Percentiles rank a stretch among this genome's conserved stretches.
These are phyloP conservation scores for Chamaenerion angustifolium DNA, from an alignment of 345 rosid genomes.

Conservation along the genomic window DNA sequence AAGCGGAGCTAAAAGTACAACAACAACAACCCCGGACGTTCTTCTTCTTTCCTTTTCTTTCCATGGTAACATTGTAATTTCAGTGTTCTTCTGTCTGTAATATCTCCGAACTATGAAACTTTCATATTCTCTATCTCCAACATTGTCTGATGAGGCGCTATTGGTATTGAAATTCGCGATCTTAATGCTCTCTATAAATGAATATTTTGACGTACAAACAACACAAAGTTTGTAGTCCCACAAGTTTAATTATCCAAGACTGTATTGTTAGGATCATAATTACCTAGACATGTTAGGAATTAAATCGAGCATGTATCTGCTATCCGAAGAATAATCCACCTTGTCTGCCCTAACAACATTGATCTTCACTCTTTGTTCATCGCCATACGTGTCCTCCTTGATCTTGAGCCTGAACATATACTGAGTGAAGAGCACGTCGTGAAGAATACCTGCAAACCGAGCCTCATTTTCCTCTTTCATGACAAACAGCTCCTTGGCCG, in stretches of 20 bases:
- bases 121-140: constrained; percentile 1
- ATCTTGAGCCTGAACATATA: constrained; percentile 64
- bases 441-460: constrained; percentile 34
- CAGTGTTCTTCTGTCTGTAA: too few species aligned
- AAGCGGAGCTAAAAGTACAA: constrained; percentile 35
- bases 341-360: constrained; percentile 58
- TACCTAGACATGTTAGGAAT: constrained; percentile 15
- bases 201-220: too few species aligned
- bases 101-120: background rate
- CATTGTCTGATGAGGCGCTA: too few species aligned
- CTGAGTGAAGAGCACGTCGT: constrained; percentile 38
- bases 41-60: constrained; percentile 5
- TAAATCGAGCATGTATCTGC: constrained; percentile 47
- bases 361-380: constrained; percentile 69
- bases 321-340: constrained; percentile 47
- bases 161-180: too few species aligned
- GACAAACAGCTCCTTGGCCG: constrained; percentile 52
- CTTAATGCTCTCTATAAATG: too few species aligned
- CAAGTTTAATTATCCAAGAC: background rate
- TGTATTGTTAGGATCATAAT: background rate
- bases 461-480: constrained; percentile 54
- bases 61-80: constrained; percentile 4
- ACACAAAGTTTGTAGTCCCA: too few species aligned
- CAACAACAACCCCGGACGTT: background rate
- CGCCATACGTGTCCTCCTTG: constrained; percentile 75